A percentile compares a stretch with the other conserved stretches of the same genome.
Evolutionary conservation across 2,329 filamentous ascomycete species (phyloP).

Genomic region (Sarocladiaceae sp.): DNA sequence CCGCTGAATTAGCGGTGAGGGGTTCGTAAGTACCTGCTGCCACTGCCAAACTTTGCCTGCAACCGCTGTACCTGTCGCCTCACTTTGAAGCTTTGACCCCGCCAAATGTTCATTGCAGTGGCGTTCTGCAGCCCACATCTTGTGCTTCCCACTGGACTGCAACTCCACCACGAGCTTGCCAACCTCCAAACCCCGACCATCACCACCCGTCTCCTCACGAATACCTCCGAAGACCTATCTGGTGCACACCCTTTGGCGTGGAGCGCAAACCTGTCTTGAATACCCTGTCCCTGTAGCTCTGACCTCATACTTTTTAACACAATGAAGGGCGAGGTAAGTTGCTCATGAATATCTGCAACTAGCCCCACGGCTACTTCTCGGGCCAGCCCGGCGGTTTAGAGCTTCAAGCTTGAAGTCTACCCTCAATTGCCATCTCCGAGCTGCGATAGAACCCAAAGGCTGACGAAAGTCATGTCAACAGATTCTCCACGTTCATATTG

Average conservation of each 20-base stretch:
- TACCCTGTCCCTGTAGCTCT: slow-evolving; percentile 10
- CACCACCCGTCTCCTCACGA: slow-evolving; percentile 24
- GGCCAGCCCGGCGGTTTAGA: not conserved
- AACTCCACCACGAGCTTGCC: slow-evolving; percentile 11
- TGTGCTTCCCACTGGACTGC: not conserved
- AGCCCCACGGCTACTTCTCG: not conserved
- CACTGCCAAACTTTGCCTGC: not conserved
- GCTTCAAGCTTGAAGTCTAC: not conserved
- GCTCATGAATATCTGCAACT: slow-evolving; percentile 5
- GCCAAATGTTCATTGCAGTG: slow-evolving; percentile 4
- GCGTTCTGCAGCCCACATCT: slow-evolving; percentile 6
- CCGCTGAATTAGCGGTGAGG: slow-evolving; percentile 8
- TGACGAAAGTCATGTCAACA: slow-evolving; percentile 21
- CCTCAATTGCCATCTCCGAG: not conserved
- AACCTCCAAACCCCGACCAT: slow-evolving; percentile 25
- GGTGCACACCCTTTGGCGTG: slow-evolving; percentile 19
- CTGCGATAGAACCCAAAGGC: slow-evolving; percentile 1
- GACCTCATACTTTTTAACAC: slow-evolving; percentile 23
- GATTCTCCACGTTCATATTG: slow-evolving; percentile 62
- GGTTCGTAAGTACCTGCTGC: not conserved
- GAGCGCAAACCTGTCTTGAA: slow-evolving; percentile 26
- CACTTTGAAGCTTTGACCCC: not conserved
- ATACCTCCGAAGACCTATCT: slow-evolving; percentile 20
- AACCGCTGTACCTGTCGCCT: not conserved
- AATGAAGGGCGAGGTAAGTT: slow-evolving; percentile 55